Base-by-base conservation (phyloP, 1,139 yeast genomes). In the Geotrichum cucujoidarum region DNA sequence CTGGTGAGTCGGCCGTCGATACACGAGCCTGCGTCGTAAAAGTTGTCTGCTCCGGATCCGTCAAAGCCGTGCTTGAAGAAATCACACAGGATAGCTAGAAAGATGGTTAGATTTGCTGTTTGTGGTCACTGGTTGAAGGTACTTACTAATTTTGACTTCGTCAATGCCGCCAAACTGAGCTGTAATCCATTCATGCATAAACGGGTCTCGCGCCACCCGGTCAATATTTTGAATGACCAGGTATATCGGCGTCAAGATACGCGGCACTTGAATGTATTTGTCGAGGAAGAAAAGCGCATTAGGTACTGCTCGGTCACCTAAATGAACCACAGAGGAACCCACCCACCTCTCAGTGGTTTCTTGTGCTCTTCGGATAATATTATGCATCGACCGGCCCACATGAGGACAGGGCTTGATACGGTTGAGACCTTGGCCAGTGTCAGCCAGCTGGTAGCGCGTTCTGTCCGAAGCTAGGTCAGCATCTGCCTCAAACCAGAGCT, bases 271-370 rank as follows among this genome's bases (percentile, higher is more conserved):
- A 27, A 81, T 75, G 60, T 83, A 83, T 62, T 83, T 83, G 65
- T 83, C 89, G 43, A 83, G 65, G 68, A 83, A 83, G 61, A 82
- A 81, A 51, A 83, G 63, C 0, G 89, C 88, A 60, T 83, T 83
- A 1, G 92, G 92, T 4, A 83, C 92, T 0, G 87, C 83, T 56
- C 79, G 82, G 62, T 83, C 92, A 34, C 90, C 92, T 21, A 83
- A 60, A 64, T 83, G 92, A 20, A 83, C 83, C 22, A 81, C 89
- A 14, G 83, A 77, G 6, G 86, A 79, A 1, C 92, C 92, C 38
- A 83, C 81, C 89, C 90, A 83, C 8, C n/a, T 33, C 8, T 6
- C 27, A 17, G 83, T 76, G 48, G 74, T 73, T 25, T 71, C 63
- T 58, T 83, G 83, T 43, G 84, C 83, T 52, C 78, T 80, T 16